Percentiles rank a stretch among this genome's conserved stretches.
phyloP scores from a whole-genome alignment of 2,329 filamentous ascomycete species.

The Fusarium newnesense region DNA sequence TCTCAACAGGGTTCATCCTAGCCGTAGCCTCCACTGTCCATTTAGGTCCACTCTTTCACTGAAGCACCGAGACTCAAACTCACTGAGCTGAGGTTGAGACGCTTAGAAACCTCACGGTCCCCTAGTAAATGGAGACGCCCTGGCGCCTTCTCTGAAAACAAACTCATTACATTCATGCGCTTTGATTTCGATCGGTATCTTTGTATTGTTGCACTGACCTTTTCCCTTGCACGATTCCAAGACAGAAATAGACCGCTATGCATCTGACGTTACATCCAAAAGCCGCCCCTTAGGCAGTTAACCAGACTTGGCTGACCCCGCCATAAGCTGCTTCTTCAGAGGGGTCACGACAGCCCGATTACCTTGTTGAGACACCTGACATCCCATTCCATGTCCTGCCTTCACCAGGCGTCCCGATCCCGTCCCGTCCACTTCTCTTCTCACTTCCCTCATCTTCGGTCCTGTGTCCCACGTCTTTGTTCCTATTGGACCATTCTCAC shows the following conservation, averaged over 20 bases:
- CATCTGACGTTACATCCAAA: slow-evolving; percentile 9
- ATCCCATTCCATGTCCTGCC: background rate
- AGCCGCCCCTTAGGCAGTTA: background rate
- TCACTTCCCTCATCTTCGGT: background rate
- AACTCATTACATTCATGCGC: background rate
- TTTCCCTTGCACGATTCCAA: background rate
- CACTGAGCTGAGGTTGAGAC: slow-evolving; percentile 8
- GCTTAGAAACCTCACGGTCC: slow-evolving; percentile 13
- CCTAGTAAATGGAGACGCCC: background rate
- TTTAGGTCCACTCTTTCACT: background rate
- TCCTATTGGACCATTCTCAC: slow-evolving; percentile 12
- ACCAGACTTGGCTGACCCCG: slow-evolving; percentile 1
- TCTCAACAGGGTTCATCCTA: slow-evolving; percentile 7
- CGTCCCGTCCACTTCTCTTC: background rate
- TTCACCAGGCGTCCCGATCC: background rate
- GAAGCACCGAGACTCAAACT: background rate
- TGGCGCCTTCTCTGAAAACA: background rate
- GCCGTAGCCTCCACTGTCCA: background rate
- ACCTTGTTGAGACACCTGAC: slow-evolving; percentile 11
- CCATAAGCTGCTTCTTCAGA: slow-evolving; percentile 12
- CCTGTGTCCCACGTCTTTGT: background rate
- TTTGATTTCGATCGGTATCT: background rate
- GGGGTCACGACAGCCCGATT: background rate
- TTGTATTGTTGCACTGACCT: background rate
- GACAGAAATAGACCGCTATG: background rate